A percentile compares a stretch with the other conserved stretches of the same genome.
Conservation (phyloP, 768 basidiomycete species). For the Kwoniella sp. region DNA sequence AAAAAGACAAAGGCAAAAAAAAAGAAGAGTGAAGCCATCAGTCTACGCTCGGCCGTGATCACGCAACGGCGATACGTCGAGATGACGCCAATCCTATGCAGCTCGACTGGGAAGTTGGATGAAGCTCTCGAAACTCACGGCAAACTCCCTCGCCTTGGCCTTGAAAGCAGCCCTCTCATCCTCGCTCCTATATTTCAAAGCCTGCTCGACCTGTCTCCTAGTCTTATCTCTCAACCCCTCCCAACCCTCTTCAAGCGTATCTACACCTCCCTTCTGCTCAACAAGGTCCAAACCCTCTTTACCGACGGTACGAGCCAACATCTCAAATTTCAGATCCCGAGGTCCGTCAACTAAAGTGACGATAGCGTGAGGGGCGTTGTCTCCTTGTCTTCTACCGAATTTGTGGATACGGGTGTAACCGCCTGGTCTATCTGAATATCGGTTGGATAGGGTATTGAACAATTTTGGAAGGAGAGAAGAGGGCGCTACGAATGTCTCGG, state of each 20-base stretch:
- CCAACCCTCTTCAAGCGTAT: slow-evolving; percentile 16
- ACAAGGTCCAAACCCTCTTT: slow-evolving; percentile 62
- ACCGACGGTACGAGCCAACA: slow-evolving; percentile 83
- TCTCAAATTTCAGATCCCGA: slow-evolving; percentile 80
- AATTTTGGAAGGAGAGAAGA: slow-evolving; percentile 68
- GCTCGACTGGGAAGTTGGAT: too few species aligned
- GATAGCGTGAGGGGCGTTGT: slow-evolving; percentile 90
- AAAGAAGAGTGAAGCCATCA: background rate
- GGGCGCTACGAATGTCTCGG: slow-evolving; percentile 61
- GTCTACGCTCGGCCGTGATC: too few species aligned
- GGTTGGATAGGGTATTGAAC: slow-evolving; percentile 73
- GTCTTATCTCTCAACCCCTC: slow-evolving; percentile 40
- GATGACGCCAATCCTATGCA: too few species aligned
- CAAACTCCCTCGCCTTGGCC: slow-evolving; percentile 44
- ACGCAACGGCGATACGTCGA: too few species aligned
- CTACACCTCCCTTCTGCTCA: slow-evolving; percentile 10
- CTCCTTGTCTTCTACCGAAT: slow-evolving; percentile 83
- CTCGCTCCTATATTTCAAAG: slow-evolving; percentile 40
- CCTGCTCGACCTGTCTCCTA: slow-evolving; percentile 38
- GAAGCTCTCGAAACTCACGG: slow-evolving; percentile 46
- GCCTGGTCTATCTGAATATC: slow-evolving; percentile 79
- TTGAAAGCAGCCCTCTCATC: slow-evolving; percentile 40
- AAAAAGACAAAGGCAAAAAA: background rate
- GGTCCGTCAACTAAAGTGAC: slow-evolving; percentile 95
- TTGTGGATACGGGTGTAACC: slow-evolving; percentile 95